phyloP scores from a whole-genome alignment of 2,329 filamentous ascomycete genomes.

The Pseudogymnoascus sp. region DNA sequence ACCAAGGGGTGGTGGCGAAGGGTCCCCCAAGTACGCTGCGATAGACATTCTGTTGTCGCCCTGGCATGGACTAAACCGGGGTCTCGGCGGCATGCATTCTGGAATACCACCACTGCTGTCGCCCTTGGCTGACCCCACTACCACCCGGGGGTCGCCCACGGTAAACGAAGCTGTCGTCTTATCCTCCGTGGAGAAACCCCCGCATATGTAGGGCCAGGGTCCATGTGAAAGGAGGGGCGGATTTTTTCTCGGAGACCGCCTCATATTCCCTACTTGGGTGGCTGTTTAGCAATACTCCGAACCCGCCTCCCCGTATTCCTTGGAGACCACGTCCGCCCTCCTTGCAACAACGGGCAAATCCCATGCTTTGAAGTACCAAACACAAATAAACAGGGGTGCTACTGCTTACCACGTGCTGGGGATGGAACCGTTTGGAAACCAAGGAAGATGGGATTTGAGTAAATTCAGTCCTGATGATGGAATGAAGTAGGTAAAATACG shows the following conservation, averaged over 20 bases:
- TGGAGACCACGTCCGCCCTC: not conserved
- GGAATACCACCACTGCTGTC: constrained; percentile 1
- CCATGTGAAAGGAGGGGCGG: not conserved
- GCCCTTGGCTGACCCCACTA: not conserved
- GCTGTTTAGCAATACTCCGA: not conserved
- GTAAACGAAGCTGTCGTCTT: not conserved
- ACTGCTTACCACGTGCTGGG: not conserved
- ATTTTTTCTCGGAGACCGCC: not conserved
- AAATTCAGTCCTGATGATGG: not conserved
- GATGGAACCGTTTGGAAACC: not conserved
- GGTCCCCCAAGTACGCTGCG: not conserved
- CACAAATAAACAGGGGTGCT: not conserved
- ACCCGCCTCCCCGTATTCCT: not conserved
- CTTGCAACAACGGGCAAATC: not conserved
- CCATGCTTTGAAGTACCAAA: not conserved
- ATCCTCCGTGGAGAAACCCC: not conserved
- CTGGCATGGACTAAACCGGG: not conserved
- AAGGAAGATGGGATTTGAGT: not conserved
- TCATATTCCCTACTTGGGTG: not conserved
- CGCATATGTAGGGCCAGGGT: not conserved
- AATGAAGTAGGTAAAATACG: not conserved
- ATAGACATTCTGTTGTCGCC: not conserved
- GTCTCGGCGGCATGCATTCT: not conserved
- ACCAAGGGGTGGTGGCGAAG: not conserved
- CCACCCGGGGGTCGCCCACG: not conserved